Percentiles rank a stretch among this genome's conserved stretches.
Conservation (phyloP, 768 basidiomycete genomes). For the Boletus sp. region DNA sequence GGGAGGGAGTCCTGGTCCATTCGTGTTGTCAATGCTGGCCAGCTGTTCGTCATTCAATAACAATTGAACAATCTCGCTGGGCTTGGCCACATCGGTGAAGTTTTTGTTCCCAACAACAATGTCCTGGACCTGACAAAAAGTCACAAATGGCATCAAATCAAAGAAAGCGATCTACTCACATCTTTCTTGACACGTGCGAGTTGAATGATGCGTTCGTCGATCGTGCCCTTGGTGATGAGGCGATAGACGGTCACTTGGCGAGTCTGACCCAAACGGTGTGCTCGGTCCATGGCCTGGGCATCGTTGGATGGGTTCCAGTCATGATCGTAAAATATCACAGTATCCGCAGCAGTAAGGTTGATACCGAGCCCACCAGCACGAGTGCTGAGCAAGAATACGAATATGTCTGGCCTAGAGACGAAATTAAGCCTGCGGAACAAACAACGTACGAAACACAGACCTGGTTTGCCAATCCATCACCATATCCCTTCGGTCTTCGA, state of each 20-base stretch:
- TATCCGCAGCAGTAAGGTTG: constrained; percentile 76
- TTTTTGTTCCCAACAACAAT: constrained; percentile 98
- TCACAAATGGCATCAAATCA: background rate
- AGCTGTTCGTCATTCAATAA: constrained; percentile 94
- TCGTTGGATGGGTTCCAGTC: constrained; percentile 86
- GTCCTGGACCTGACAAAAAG: constrained; percentile 78
- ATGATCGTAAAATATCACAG: constrained; percentile 26
- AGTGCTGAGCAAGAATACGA: constrained; percentile 90
- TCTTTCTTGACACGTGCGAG: constrained; percentile 97
- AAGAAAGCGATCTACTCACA: constrained; percentile 40
- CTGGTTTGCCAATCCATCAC: constrained; percentile 99
- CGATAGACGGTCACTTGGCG: constrained; percentile 97
- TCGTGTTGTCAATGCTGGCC: constrained; percentile 58
- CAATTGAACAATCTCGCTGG: constrained; percentile 94
- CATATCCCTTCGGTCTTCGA: constrained; percentile 98
- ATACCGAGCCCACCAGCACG: constrained; percentile 96
- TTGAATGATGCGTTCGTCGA: constrained; percentile 96
- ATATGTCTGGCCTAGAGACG: constrained; percentile 68
- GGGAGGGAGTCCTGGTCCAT: constrained; percentile 34
- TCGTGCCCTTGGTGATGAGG: constrained; percentile 88
- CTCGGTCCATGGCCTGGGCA: constrained; percentile 97
- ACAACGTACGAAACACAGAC: constrained; percentile 40
- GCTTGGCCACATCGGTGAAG: constrained; percentile 88
- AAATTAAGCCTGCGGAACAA: background rate
- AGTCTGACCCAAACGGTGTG: constrained; percentile 94